Evolutionary conservation across 108 stramenopile species (phyloP), one percentile per base, ranked within the genome.

Genomic region (Cafeteria roenbergensis): DNA sequence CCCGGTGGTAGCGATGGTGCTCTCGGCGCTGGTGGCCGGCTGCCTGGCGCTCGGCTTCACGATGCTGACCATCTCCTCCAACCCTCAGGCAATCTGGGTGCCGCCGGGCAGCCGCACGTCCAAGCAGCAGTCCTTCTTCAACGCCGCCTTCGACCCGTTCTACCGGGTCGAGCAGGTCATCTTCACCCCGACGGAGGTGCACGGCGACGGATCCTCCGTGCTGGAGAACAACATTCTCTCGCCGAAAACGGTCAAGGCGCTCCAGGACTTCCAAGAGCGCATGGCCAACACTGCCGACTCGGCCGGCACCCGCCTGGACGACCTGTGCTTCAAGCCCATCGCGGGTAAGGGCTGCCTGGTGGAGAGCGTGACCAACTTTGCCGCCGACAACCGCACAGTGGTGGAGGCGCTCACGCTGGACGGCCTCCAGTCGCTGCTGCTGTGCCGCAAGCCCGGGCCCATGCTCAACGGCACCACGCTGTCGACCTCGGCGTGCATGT

Each of bases 241-340:
- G 21, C 9, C 2, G 21, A 27, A 12, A 2, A 3, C 22, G 17
- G 8, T 61, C 24, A 21, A n/a, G 24, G 59, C 9, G 2, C 9
- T 61, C 17, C 36, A 22, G 22, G 21, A 61, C 17, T 27, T 61
- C 17, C 59, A 61, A 22, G 24, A 61, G 17, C 17, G 2, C 37
- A 61, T 61, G 17, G 22, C 22, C 20, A 35, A 28, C 34, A n/a
- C 34, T 6, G n/a, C 34, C 36, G 59, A 61, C n/a, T n/a, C 36
- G n/a, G 37, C 34, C n/a, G 59, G 59, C n/a, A 63, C 22, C 8
- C 34, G 51, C 0, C 38, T 75, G 71, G 72, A 73, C 27, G 70
- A 73, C 61, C 65, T 75, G 2, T 75, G 75, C 63, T 75, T 72
- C 67, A 69, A 65, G 62, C 74, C 74, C 21, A 72, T 75, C 22